Evolutionary conservation across 768 basidiomycete genomes (phyloP), one percentile per base, ranked within the genome.

Genomic region (Suillus spraguei): DNA sequence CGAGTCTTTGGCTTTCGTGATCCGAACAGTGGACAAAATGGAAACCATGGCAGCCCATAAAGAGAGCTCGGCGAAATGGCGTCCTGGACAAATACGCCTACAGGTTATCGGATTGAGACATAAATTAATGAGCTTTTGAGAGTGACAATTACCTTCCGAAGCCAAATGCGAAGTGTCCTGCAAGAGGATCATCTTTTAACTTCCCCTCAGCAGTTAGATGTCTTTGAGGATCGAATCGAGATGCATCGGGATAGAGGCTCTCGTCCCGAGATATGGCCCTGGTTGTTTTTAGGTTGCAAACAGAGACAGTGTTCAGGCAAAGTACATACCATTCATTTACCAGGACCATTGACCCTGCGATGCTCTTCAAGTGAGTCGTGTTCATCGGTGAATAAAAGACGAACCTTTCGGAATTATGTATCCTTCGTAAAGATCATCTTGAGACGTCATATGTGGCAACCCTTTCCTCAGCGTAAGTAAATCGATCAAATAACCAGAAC

Each of bases 321-420:
- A 55, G 7, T 5, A 38, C n/a, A 36, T 38, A 55, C 54, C 35
- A 55, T 36, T 38, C n/a, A 22, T 55, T 55, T 8, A 55, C 54
- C n/a, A 55, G 8, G 35, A 55, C 8, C 7, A 36, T 14, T 22
- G 54, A 38, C 14, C 54, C 54, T 55, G 22, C 7, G 22, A 24
- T 55, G 35, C 14, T 14, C 22, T 55, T 38, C 13, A 22, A 22
- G n/a, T 36, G 16, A 22, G 35, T 22, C 14, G 35, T 16, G 7
- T 54, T 11, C 35, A 60, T 4, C 44, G 22, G 33, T n/a, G 33
- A 35, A 53, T 56, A 16, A 20, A 32, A 22, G 7, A 5, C 61
- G 22, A 17, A 69, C 66, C 69, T 59, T 70, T 67, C 5, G 69
- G 69, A 46, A 72, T 70, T 20, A 59, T 63, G 42, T 69, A 67